Conservation (phyloP, 73 alveolate genomes). For the Paramecium biaurelia region DNA sequence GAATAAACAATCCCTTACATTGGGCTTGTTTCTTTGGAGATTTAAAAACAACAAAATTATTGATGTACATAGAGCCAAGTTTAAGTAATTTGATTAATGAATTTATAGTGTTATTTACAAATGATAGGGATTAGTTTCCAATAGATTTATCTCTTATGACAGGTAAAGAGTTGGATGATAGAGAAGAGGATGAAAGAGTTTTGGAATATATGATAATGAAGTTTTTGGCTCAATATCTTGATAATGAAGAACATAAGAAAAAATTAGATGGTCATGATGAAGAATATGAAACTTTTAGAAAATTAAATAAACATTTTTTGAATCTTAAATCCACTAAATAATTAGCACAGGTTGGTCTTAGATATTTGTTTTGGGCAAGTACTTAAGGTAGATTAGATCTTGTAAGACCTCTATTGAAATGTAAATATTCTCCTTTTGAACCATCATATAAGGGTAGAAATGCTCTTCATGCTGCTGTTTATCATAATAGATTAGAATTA, state of each 20-base stretch:
- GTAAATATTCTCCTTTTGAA: neutral
- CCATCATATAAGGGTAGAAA: neutral
- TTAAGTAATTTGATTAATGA: neutral
- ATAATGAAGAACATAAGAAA: neutral
- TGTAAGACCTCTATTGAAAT: neutral
- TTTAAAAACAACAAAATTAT: neutral
- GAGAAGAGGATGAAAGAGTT: neutral
- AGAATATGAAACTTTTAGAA: neutral
- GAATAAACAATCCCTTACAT: slow-evolving; percentile 10
- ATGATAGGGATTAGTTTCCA: neutral
- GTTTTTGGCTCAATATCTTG: neutral
- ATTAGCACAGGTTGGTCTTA: neutral
- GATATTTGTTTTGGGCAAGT: slow-evolving; percentile 23
- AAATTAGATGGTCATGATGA: neutral
- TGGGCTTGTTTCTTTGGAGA: slow-evolving; percentile 19
- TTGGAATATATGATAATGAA: neutral
- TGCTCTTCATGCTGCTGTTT: slow-evolving; percentile 12
- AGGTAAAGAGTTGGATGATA: neutral
- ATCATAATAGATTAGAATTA: neutral
- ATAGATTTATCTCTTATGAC: neutral
- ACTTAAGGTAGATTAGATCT: neutral
- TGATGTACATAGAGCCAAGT: neutral
- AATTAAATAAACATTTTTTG: neutral
- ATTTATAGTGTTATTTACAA: neutral
- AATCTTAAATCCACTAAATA: neutral